Conservation (phyloP, 441 rosid species). For the Melianthus villosus region DNA sequence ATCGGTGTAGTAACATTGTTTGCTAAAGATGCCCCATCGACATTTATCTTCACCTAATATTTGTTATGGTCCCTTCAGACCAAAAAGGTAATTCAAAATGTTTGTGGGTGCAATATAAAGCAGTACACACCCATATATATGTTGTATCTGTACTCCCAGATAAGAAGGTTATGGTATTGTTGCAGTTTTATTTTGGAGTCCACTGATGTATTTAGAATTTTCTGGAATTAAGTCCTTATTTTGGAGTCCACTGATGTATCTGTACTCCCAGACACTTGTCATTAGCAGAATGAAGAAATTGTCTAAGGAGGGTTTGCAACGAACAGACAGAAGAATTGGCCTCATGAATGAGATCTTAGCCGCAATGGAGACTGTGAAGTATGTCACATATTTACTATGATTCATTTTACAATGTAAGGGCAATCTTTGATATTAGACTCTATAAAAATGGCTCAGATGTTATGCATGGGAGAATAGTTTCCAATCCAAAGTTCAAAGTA, state of each 20-base stretch:
- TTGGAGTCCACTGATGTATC: too few species aligned
- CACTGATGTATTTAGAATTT: too few species aligned
- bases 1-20: too few species aligned
- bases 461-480: slow-evolving; percentile 99
- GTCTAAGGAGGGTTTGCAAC: slow-evolving; percentile 94
- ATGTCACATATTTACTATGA: slow-evolving; percentile 18
- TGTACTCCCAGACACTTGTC: slow-evolving; percentile 84
- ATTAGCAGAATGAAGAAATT: slow-evolving; percentile 86
- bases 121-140: too few species aligned
- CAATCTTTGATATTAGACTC: slow-evolving; percentile 7
- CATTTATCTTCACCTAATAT: too few species aligned
- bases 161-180: too few species aligned
- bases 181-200: background rate
- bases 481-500: slow-evolving; percentile 71
- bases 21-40: too few species aligned
- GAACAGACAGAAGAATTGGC: slow-evolving; percentile 94
- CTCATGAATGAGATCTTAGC: slow-evolving; percentile 97
- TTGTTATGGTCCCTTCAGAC: too few species aligned
- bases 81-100: too few species aligned
- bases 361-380: slow-evolving; percentile 99
- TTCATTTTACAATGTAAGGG: slow-evolving; percentile 1
- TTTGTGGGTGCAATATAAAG: too few species aligned
- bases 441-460: slow-evolving; percentile 42
- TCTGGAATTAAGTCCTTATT: too few species aligned
- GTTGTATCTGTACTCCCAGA: too few species aligned